Conservation (phyloP, 768 basidiomycete genomes). For the Trametes coccinea region DNA sequence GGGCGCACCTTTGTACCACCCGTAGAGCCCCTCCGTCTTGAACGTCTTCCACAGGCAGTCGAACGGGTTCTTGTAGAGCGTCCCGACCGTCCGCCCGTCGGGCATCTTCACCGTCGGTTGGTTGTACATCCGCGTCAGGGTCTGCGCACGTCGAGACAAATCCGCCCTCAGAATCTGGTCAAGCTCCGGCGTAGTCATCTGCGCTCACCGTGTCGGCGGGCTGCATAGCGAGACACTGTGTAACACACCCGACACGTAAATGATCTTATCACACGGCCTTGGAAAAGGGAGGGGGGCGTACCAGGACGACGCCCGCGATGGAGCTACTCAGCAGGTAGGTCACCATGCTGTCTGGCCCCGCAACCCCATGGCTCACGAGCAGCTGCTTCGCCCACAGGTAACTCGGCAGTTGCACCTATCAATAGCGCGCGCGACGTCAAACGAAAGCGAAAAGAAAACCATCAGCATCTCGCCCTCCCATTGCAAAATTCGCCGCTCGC, state of each 20-base stretch:
- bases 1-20: constrained; percentile 85
- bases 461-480: too few species aligned
- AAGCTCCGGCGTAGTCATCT: too few species aligned
- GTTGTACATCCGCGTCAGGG: constrained; percentile 92
- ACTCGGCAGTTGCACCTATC: constrained; percentile 87
- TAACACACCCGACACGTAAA: constrained; percentile 14
- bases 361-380: constrained; percentile 63
- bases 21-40: constrained; percentile 79
- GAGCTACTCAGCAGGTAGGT: constrained; percentile 85
- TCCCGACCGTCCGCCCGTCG: constrained; percentile 68
- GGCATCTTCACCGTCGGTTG: constrained; percentile 75
- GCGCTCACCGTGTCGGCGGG: constrained; percentile 74
- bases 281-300: constrained; percentile 40
- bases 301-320: constrained; percentile 87
- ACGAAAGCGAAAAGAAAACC: too few species aligned
- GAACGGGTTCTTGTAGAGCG: constrained; percentile 85
- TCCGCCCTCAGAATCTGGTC: too few species aligned
- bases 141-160: constrained; percentile 38
- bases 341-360: constrained; percentile 74
- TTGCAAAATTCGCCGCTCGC: too few species aligned
- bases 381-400: constrained; percentile 90
- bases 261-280: too few species aligned
- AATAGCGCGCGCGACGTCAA: too few species aligned
- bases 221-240: constrained; percentile 86
- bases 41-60: constrained; percentile 97